Conservation (phyloP, 306 rosid genomes). For the Cotoneaster glaucophyllus region DNA sequence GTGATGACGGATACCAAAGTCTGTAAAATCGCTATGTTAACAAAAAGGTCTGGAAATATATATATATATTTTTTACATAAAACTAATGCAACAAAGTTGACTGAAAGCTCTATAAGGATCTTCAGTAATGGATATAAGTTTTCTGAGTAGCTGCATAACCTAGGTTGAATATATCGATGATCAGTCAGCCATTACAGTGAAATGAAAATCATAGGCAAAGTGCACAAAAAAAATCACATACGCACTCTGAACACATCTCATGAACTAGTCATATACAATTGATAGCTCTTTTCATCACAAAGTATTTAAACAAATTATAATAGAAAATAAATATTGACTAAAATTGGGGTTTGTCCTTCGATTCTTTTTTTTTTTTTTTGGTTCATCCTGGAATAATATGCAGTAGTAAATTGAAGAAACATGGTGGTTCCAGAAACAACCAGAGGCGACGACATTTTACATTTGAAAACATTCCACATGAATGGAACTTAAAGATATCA, state of each 20-base stretch:
- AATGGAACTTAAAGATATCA: background rate
- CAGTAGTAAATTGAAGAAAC: background rate
- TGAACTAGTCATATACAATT: background rate
- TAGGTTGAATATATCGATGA: background rate
- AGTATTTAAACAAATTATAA: background rate
- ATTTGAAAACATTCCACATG: background rate
- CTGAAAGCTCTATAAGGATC: background rate
- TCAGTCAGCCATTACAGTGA: background rate
- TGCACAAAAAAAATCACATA: background rate
- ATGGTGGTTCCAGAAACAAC: background rate
- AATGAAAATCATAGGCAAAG: background rate
- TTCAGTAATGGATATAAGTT: background rate
- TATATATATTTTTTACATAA: background rate
- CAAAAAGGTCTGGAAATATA: constrained; percentile 2
- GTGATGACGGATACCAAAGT: constrained; percentile 69
- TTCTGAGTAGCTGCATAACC: background rate
- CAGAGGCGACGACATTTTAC: background rate
- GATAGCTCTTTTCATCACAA: background rate
- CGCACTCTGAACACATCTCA: background rate
- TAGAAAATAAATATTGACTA: background rate
- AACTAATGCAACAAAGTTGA: background rate
- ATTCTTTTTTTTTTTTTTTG: background rate
- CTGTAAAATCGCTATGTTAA: constrained; percentile 38
- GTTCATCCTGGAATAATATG: background rate
- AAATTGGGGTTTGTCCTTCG: background rate